Evolutionary conservation across 371 early-diverging fungal species (phyloP).

Genomic region (Circinella minor): DNA sequence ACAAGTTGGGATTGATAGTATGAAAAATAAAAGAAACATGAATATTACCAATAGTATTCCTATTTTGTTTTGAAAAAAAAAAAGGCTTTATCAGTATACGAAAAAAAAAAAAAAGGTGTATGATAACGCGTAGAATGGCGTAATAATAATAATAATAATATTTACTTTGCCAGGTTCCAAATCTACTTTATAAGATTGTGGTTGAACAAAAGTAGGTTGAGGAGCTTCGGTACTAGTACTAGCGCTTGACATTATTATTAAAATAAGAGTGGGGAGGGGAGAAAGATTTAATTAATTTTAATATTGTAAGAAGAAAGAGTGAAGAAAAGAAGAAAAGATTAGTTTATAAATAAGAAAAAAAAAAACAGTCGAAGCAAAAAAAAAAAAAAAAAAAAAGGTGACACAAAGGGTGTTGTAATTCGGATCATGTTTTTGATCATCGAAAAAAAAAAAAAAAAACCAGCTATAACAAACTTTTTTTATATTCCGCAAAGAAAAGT

Average conservation of each 20-base stretch:
- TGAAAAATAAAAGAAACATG: neutral
- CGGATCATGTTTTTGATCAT: neutral
- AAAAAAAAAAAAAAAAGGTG: neutral
- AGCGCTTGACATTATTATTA: conserved; percentile 18
- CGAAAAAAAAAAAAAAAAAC: no score
- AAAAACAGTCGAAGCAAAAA: no score
- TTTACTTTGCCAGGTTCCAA: conserved; percentile 39
- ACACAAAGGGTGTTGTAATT: neutral
- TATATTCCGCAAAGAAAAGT: no score
- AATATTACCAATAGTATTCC: conserved; percentile 37
- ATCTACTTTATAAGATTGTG: conserved; percentile 39
- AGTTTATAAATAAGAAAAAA: neutral
- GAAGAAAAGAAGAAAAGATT: neutral
- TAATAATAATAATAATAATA: neutral
- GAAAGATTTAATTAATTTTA: neutral
- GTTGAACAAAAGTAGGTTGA: conserved; percentile 35
- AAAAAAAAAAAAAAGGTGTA: neutral
- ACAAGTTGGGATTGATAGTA: neutral
- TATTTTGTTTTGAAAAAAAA: conserved; percentile 6
- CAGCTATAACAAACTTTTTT: no score
- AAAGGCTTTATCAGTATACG: neutral
- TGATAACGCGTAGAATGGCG: neutral
- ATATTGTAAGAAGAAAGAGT: conserved; percentile 8
- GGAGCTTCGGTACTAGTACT: conserved; percentile 9
- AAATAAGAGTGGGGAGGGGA: neutral